A percentile compares a stretch with the other conserved stretches of the same genome.
Evolutionary conservation across 1,284 basidiomycete species (phyloP).

Genomic region (Cryptococcus sp.): DNA sequence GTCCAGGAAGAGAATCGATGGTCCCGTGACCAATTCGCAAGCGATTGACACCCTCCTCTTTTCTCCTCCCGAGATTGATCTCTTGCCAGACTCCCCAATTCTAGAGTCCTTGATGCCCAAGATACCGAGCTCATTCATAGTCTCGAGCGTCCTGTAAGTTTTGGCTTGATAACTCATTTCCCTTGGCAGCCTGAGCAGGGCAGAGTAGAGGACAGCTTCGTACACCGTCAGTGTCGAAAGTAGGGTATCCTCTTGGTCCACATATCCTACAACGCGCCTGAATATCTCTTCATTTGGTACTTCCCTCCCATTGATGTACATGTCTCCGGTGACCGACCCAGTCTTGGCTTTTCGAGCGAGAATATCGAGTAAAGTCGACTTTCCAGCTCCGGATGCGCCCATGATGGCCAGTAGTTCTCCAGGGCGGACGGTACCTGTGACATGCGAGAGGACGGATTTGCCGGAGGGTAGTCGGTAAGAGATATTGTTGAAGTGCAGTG

Average conservation of each 20-base stretch:
- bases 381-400: constrained; percentile 94
- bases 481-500: constrained; percentile 79
- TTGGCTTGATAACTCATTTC: constrained; percentile 95
- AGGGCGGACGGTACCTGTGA: constrained; percentile 76
- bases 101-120: constrained; percentile 82
- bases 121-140: constrained; percentile 92
- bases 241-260: constrained; percentile 96
- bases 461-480: constrained; percentile 67
- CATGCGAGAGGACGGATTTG: constrained; percentile 68
- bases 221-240: constrained; percentile 96
- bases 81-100: constrained; percentile 73
- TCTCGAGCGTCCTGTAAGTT: constrained; percentile 88
- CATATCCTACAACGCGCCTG: constrained; percentile 83
- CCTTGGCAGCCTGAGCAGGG: constrained; percentile 78
- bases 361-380: constrained; percentile 93
- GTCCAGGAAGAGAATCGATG: constrained; percentile 91
- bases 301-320: constrained; percentile 78
- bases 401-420: constrained; percentile 91
- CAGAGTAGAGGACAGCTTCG: constrained; percentile 92
- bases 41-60: constrained; percentile 94
- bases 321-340: constrained; percentile 68
- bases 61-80: constrained; percentile 92
- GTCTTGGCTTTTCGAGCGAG: constrained; percentile 84
- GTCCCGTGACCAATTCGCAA: constrained; percentile 95
- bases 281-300: constrained; percentile 68